These are phyloP conservation scores for Thymus quinquecostatus DNA, from an alignment of 257 asterid species.

Conservation along the genomic window DNA sequence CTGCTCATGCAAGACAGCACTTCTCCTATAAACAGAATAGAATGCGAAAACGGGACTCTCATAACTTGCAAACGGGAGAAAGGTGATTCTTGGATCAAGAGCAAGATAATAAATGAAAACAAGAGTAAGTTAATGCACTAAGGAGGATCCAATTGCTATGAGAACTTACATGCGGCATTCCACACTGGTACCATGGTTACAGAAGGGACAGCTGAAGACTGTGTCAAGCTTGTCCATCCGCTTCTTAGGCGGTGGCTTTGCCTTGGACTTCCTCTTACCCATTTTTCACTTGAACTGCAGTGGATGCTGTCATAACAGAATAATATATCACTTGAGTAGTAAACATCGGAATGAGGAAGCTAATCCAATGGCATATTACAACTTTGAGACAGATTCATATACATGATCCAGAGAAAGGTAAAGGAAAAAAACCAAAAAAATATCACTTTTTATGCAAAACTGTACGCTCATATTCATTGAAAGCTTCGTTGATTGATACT, in stretches of 20 bases:
- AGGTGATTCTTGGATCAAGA: not conserved
- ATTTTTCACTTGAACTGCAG: conserved; percentile 31
- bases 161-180: conserved; percentile 74
- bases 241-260: conserved; percentile 94
- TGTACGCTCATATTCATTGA: not conserved
- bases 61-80: not conserved
- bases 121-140: not conserved
- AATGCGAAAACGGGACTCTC: not conserved
- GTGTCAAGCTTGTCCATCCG: conserved; percentile 96
- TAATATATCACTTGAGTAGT: not conserved
- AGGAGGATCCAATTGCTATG: not conserved
- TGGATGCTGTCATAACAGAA: not conserved
- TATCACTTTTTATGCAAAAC: not conserved
- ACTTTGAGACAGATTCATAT: not conserved
- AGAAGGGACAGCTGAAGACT: conserved; percentile 94
- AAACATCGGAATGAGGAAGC: not conserved
- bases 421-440: not conserved
- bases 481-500: not conserved
- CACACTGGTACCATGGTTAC: conserved; percentile 89
- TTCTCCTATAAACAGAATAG: not conserved
- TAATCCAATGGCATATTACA: not conserved
- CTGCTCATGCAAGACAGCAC: not conserved
- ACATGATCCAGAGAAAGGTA: not conserved
- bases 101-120: not conserved
- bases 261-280: conserved; percentile 98